These are phyloP conservation scores for Schwanniomyces polymorphus DNA, from an alignment of 805 yeast species.

Conservation along the genomic window DNA sequence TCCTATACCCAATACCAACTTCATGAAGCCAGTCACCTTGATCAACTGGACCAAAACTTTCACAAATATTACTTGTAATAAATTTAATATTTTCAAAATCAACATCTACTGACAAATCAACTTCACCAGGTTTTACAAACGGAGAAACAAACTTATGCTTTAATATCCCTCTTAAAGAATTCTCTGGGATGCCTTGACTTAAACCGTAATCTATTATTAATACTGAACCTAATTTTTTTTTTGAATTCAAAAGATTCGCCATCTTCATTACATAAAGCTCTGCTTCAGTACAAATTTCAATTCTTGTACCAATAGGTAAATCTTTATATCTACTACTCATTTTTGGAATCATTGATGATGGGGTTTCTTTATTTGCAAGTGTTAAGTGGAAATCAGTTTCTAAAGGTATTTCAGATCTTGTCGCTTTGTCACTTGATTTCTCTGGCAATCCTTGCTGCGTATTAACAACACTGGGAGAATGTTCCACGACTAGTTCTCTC, in stretches of 20 bases:
- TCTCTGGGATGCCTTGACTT: conserved; percentile 59
- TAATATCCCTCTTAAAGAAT: conserved; percentile 71
- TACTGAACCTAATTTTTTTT: conserved; percentile 56
- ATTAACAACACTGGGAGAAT: conserved; percentile 34
- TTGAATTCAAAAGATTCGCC: conserved; percentile 42
- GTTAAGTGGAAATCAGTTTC: conserved; percentile 55
- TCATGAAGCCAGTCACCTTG: conserved; percentile 81
- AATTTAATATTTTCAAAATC: conserved; percentile 62
- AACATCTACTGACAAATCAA: conserved; percentile 81
- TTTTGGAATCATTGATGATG: conserved; percentile 58
- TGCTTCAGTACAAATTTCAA: conserved; percentile 77
- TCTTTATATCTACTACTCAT: conserved; percentile 48
- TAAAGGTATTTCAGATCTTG: conserved; percentile 6
- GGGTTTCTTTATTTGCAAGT: conserved; percentile 58
- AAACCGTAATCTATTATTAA: conserved; percentile 81
- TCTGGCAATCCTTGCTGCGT: conserved; percentile 28
- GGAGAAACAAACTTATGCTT: conserved; percentile 76
- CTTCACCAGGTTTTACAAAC: conserved; percentile 71
- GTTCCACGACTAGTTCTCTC: conserved; percentile 77
- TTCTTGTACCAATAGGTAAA: conserved; percentile 56
- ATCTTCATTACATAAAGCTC: conserved; percentile 58
- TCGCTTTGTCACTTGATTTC: conserved; percentile 3
- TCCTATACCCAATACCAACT: conserved; percentile 73
- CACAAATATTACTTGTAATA: conserved; percentile 9
- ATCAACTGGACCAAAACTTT: conserved; percentile 57